phyloP scores from a whole-genome alignment of 139 green algal genomes.

The Bryopsis sp. region DNA sequence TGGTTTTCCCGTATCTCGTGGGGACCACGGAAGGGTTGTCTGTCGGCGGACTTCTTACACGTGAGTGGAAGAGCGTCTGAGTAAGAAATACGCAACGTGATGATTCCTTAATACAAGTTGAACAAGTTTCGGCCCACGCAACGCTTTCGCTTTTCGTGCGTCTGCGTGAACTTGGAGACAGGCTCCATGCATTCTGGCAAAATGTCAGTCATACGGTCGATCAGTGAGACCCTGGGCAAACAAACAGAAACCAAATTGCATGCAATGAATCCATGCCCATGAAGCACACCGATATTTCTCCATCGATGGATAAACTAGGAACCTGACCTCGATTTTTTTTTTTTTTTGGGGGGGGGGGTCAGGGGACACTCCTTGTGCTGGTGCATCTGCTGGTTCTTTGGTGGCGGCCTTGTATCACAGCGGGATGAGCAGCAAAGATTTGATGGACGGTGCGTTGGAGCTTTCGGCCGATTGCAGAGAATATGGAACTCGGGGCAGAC shows the following conservation, averaged over 20 bases:
- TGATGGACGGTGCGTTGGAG: slow-evolving; percentile 30
- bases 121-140: too few relatives aligned
- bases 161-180: too few relatives aligned
- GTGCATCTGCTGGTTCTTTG: slow-evolving; percentile 60
- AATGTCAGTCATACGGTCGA: too few relatives aligned
- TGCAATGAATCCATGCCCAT: too few relatives aligned
- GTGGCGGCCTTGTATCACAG: slow-evolving; percentile 57
- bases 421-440: slow-evolving; percentile 31
- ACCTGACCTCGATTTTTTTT: slow-evolving; percentile 1
- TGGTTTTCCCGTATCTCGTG: slow-evolving; percentile 38
- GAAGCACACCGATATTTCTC: background rate
- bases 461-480: slow-evolving; percentile 23
- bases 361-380: slow-evolving; percentile 41
- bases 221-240: too few relatives aligned
- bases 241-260: too few relatives aligned
- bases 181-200: too few relatives aligned
- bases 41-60: slow-evolving; percentile 18
- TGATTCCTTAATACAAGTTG: too few relatives aligned
- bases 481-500: slow-evolving; percentile 32
- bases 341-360: background rate
- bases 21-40: slow-evolving; percentile 20
- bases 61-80: too few relatives aligned
- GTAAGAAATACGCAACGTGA: too few relatives aligned
- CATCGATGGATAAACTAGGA: background rate
- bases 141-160: too few relatives aligned